A percentile compares a stretch with the other conserved stretches of the same genome.
Evolutionary conservation across 495 filamentous ascomycete species (phyloP).

Genomic region (Penicillium ochrochloron): DNA sequence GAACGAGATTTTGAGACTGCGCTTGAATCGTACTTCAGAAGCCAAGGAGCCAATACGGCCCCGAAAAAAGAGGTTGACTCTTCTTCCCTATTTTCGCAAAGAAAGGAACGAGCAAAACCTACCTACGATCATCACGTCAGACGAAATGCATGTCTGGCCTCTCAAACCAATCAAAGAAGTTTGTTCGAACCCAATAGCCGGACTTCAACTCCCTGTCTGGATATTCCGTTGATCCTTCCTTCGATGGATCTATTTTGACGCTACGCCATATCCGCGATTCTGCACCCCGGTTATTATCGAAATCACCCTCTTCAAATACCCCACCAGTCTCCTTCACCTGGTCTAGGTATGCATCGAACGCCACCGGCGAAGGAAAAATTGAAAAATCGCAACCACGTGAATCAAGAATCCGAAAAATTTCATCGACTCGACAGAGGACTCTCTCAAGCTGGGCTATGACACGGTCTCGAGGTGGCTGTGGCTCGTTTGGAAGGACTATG

Average conservation of each 20-base stretch:
- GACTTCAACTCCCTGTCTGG: not conserved
- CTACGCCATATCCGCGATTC: constrained; percentile 8
- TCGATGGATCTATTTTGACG: not conserved
- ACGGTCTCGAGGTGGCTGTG: not conserved
- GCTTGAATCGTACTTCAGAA: no score
- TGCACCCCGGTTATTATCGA: constrained; percentile 2
- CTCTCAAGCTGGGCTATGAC: constrained; percentile 1
- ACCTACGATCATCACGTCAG: no score
- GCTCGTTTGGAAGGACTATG: not conserved
- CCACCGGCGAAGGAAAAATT: constrained; percentile 1
- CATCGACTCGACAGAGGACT: constrained; percentile 1
- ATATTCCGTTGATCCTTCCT: not conserved
- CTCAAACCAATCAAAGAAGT: not conserved
- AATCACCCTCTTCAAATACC: constrained; percentile 4
- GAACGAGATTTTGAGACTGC: no score
- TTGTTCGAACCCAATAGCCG: not conserved
- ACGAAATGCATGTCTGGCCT: not conserved
- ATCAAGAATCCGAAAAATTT: not conserved
- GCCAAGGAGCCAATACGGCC: no score
- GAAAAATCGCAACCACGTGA: not conserved
- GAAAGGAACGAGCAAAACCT: no score
- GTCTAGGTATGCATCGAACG: not conserved
- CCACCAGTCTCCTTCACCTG: not conserved
- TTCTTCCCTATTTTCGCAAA: no score
- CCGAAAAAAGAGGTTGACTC: no score